Evolutionary conservation across 805 yeast species (phyloP), one percentile per base, ranked within the genome.

Genomic region (Wickerhamiella azyma): DNA sequence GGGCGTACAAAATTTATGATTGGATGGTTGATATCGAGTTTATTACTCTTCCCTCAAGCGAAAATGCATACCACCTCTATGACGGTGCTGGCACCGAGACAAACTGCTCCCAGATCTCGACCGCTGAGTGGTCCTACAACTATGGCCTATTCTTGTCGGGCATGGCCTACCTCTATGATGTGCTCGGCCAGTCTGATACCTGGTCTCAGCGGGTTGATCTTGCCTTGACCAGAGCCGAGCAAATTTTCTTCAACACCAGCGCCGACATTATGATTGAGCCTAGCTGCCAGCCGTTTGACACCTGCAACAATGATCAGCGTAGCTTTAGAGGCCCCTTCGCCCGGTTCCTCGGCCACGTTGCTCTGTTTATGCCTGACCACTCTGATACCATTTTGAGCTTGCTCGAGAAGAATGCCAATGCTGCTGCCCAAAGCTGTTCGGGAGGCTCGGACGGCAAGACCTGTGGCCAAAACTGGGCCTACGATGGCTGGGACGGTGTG

Each of bases 371-470:
- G 5, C 83, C 83, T 2, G 63, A 67, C 41, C 67, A 79, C 6
- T 59, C 58, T 40, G 70, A 67, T 39, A 54, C 59, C 5, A 72
- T 79, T 49, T 62, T 64, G 52, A 50, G 60, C 3, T 65, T 70
- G 56, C 52, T 79, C 18, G 64, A 64, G 24, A 64, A 65, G 33
- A 76, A 79, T 24, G 80, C 82, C 3, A 48, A 50, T 26, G 94
- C 76, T 26, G 94, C 92, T 1, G 85, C 85, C 2, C 63, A 65
- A 45, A 72, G 85, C 1, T 83, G 94, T 62, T 65, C 77, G 1
- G 94, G 94, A 50, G 92, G 89, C 53, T 39, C 62, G 2, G 92
- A 83, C 59, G 79, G 79, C 9, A 75, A 76, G 51, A 82, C 92
- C 0, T 84, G 94, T 66, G 92, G 94, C 43, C 59, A 69, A 46